Evolutionary conservation across 768 basidiomycete species (phyloP).

Genomic region (Suillus spraguei): DNA sequence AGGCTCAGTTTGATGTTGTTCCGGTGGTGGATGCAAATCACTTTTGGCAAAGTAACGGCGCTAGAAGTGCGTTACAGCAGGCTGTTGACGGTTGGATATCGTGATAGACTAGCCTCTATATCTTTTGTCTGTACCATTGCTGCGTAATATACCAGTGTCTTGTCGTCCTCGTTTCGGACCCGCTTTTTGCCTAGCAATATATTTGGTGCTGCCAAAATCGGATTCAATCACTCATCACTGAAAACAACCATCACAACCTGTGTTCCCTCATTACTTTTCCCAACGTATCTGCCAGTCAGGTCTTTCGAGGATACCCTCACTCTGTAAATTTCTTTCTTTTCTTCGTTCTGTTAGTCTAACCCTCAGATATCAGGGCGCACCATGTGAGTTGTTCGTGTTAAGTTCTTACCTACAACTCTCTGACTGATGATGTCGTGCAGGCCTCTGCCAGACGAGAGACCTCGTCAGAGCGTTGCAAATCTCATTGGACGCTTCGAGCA

Average conservation of each 20-base stretch:
- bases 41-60: slow-evolving; percentile 58
- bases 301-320: slow-evolving; percentile 16
- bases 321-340: slow-evolving; percentile 17
- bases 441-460: slow-evolving; percentile 88
- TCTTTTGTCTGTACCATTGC: background rate
- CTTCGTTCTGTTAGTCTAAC: slow-evolving; percentile 16
- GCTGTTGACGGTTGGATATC: slow-evolving; percentile 26
- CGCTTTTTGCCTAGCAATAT: background rate
- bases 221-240: slow-evolving; percentile 11
- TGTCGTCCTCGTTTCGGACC: slow-evolving; percentile 2
- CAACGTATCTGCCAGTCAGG: slow-evolving; percentile 12
- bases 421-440: slow-evolving; percentile 39
- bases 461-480: slow-evolving; percentile 85
- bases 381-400: slow-evolving; percentile 28
- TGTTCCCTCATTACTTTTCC: slow-evolving; percentile 19
- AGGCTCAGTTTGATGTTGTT: slow-evolving; percentile 33
- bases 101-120: background rate
- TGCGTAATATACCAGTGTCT: background rate
- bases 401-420: slow-evolving; percentile 12
- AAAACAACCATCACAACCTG: slow-evolving; percentile 26
- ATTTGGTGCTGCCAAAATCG: slow-evolving; percentile 22
- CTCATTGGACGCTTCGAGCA: slow-evolving; percentile 89
- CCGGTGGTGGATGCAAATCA: slow-evolving; percentile 56
- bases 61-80: slow-evolving; percentile 23
- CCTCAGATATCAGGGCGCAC: slow-evolving; percentile 20